Percentiles rank a stretch among this genome's conserved stretches.
Evolutionary conservation across 768 basidiomycete genomes (phyloP).

Genomic region (Russula compacta): DNA sequence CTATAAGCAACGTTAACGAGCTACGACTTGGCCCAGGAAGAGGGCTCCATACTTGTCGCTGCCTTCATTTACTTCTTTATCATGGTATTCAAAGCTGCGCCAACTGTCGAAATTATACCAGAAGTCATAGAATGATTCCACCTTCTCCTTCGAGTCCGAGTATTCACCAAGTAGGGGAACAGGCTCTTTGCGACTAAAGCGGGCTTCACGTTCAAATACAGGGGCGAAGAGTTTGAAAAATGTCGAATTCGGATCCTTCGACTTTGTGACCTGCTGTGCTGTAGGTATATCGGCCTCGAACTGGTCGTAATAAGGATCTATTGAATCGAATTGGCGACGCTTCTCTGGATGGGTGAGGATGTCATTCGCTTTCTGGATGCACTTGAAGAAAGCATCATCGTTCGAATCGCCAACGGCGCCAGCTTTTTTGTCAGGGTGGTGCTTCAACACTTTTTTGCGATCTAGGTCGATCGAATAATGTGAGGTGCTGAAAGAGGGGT

Average conservation of each 20-base stretch:
- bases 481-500: background rate
- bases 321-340: slow-evolving; percentile 92
- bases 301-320: slow-evolving; percentile 69
- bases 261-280: slow-evolving; percentile 45
- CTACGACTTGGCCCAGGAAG: background rate
- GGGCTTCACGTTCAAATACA: slow-evolving; percentile 86
- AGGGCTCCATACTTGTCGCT: slow-evolving; percentile 66
- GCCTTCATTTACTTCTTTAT: slow-evolving; percentile 98
- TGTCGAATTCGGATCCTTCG: slow-evolving; percentile 39
- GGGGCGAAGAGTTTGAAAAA: slow-evolving; percentile 72
- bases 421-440: slow-evolving; percentile 94
- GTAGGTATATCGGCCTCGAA: slow-evolving; percentile 74
- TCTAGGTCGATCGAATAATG: slow-evolving; percentile 38
- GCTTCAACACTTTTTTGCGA: slow-evolving; percentile 95
- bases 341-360: slow-evolving; percentile 80
- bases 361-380: slow-evolving; percentile 97
- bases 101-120: slow-evolving; percentile 99
- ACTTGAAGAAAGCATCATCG: slow-evolving; percentile 99
- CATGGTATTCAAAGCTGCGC: slow-evolving; percentile 95
- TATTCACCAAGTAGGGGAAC: slow-evolving; percentile 70
- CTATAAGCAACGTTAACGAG: slow-evolving; percentile 30
- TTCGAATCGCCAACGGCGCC: slow-evolving; percentile 69
- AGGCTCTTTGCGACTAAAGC: slow-evolving; percentile 81
- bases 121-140: slow-evolving; percentile 94
- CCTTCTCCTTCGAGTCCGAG: slow-evolving; percentile 67